Evolutionary conservation across 805 yeast genomes (phyloP), one percentile per base, ranked within the genome.

Genomic region (Saccharomycopsis capsularis): DNA sequence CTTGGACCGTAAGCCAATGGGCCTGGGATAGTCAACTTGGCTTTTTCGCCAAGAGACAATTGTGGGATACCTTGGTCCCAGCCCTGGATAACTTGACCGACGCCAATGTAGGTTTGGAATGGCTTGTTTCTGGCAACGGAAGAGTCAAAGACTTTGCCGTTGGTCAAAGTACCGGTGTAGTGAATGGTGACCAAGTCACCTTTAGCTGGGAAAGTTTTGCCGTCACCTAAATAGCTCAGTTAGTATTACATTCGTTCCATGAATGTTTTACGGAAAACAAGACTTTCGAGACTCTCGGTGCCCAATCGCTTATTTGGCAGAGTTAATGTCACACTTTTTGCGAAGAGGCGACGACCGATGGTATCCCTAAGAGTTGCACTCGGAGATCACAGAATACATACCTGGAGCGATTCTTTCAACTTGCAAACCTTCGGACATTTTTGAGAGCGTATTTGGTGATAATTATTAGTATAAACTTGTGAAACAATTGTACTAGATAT

Each of bases 11-110:
- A 91, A 59, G 95, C 98, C 71, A 86, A 84, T 61, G 81, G 79
- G 57, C 96, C 95, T 61, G 96, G 95, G 61, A 91, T 88, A 60
- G 95, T 88, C 64, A 91, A 75, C 65, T 84, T 77, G 45, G 97
- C 96, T 75, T 84, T 85, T 71, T 93, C 88, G 61, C 98, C 98
- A 45, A 89, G 77, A 47, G 95, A 84, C 65, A 91, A 75, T 69
- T 89, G 81, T 48, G 97, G 96, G 65, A 89, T 87, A 55, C 90
- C 95, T 62, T 80, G 85, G 63, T 90, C 97, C 97, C 97, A 91
- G 58, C 97, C 98, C 64, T 81, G 80, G 71, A 91, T 91, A 58
- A 91, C 97, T 71, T 85, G 95, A 57, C 97, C 97, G 88, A 86
- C 95, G 68, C 98, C 97, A 64, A 91, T 87, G 69, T 74, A 71